Percentiles rank a stretch among this genome's conserved stretches.
Evolutionary conservation across 1,284 basidiomycete genomes (phyloP).

Genomic region (Stygiomarasmius scandens): DNA sequence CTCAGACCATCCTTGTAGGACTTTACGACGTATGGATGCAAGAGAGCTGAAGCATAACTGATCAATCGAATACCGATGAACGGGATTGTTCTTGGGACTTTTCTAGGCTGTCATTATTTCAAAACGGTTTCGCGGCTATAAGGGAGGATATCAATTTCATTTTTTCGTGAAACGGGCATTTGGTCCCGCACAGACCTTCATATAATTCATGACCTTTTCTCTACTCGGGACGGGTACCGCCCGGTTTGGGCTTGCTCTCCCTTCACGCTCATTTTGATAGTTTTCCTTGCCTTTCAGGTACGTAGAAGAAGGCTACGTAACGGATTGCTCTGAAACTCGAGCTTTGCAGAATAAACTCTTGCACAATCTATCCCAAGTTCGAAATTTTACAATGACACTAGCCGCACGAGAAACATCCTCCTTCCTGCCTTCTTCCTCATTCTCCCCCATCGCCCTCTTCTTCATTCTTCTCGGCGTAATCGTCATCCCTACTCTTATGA

Average conservation of each 20-base stretch:
- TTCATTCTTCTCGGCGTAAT: not conserved
- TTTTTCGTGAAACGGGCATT: not conserved
- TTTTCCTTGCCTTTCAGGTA: no score
- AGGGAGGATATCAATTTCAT: not conserved
- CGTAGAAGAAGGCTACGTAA: no score
- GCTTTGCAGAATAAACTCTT: no score
- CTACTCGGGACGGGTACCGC: no score
- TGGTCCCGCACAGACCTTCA: not conserved
- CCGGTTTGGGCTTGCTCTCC: no score
- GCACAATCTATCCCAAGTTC: no score
- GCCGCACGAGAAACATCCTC: no score
- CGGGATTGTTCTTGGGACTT: not conserved
- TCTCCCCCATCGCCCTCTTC: not conserved
- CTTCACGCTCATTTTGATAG: no score
- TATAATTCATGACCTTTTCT: not conserved
- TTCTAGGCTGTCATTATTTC: not conserved
- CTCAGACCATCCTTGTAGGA: no score
- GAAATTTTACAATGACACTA: no score
- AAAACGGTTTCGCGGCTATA: not conserved
- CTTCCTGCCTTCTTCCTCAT: not conserved
- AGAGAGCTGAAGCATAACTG: no score
- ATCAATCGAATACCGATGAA: not conserved
- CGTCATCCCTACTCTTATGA: not conserved
- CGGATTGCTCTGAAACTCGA: no score
- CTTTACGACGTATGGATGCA: not conserved